A percentile compares a stretch with the other conserved stretches of the same genome.
Conservation (phyloP, 1,284 basidiomycete genomes). For the Earliella scabrosa region DNA sequence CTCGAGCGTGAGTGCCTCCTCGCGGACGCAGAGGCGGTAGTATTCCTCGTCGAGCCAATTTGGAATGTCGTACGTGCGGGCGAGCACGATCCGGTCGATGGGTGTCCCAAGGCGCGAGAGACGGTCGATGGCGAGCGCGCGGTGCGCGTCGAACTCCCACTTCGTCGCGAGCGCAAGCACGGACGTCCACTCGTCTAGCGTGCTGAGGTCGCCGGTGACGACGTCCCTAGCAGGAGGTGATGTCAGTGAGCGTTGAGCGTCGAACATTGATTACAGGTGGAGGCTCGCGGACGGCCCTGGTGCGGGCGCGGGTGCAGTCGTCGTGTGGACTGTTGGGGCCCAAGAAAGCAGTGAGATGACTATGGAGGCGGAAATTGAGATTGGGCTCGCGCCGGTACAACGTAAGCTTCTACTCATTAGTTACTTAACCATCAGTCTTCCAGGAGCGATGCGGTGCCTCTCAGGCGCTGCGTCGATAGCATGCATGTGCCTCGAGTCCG, state of each 20-base stretch:
- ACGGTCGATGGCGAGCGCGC: slow-evolving; percentile 29
- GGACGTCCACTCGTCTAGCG: slow-evolving; percentile 34
- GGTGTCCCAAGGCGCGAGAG: slow-evolving; percentile 25
- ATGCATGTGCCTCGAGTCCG: too few relatives aligned
- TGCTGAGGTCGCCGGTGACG: slow-evolving; percentile 21
- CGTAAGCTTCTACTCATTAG: not conserved
- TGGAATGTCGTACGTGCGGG: slow-evolving; percentile 27
- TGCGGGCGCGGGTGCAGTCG: not conserved
- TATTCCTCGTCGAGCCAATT: slow-evolving; percentile 29
- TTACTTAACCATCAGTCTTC: not conserved
- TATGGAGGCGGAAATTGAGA: too few relatives aligned
- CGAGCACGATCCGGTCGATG: slow-evolving; percentile 30
- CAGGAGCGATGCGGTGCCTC: too few relatives aligned
- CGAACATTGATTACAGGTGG: too few relatives aligned
- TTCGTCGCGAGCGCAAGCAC: slow-evolving; percentile 32
- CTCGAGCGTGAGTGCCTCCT: slow-evolving; percentile 27
- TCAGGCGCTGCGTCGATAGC: too few relatives aligned
- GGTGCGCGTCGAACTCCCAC: slow-evolving; percentile 29
- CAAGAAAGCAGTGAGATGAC: too few relatives aligned
- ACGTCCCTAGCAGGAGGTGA: slow-evolving; percentile 16
- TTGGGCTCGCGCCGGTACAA: not conserved
- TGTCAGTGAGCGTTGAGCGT: too few relatives aligned
- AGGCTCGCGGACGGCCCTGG: not conserved
- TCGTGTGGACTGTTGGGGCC: too few relatives aligned
- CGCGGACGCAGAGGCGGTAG: slow-evolving; percentile 26